Percentiles rank a stretch among this genome's conserved stretches.
Evolutionary conservation across 495 filamentous ascomycete genomes (phyloP).

Genomic region (Podospora appendiculata): DNA sequence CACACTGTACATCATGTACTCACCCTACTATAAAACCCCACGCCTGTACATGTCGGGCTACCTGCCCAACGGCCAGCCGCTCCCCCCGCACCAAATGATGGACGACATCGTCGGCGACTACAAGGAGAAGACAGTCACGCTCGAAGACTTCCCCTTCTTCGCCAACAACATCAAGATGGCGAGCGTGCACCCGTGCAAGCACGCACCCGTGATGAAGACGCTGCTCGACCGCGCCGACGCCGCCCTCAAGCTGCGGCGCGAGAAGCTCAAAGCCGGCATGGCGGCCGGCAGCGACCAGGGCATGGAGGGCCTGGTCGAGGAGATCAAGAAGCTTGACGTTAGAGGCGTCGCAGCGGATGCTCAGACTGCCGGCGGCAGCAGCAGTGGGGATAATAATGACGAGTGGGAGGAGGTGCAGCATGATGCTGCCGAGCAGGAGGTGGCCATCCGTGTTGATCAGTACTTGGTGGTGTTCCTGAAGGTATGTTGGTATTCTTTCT

Average conservation of each 20-base stretch:
- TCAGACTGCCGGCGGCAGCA: constrained; percentile 6
- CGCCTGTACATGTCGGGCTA: constrained; percentile 95
- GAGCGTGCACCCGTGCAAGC: constrained; percentile 85
- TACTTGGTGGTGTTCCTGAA: constrained; percentile 97
- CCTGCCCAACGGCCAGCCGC: constrained; percentile 68
- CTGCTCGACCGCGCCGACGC: constrained; percentile 92
- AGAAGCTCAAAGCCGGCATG: constrained; percentile 59
- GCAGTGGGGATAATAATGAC: constrained; percentile 38
- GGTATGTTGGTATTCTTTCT: constrained; percentile 12
- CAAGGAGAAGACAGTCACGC: constrained; percentile 97
- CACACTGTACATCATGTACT: constrained; percentile 95
- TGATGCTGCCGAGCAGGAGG: constrained; percentile 66
- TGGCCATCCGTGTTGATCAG: constrained; percentile 92
- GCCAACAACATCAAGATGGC: constrained; percentile 85
- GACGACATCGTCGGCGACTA: constrained; percentile 99
- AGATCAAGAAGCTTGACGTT: constrained; percentile 47
- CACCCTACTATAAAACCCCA: constrained; percentile 92
- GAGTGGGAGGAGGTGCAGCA: constrained; percentile 81
- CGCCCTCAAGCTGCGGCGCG: constrained; percentile 77
- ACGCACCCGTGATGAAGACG: constrained; percentile 96
- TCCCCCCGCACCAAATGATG: constrained; percentile 90
- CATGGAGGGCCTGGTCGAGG: constrained; percentile 50
- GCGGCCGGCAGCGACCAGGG: constrained; percentile 40
- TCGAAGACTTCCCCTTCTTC: constrained; percentile 95
- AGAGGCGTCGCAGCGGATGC: constrained; percentile 27